Evolutionary conservation across 1,139 yeast genomes (phyloP), one percentile per base, ranked within the genome.

Genomic region (Saccharomyces pastorianus): DNA sequence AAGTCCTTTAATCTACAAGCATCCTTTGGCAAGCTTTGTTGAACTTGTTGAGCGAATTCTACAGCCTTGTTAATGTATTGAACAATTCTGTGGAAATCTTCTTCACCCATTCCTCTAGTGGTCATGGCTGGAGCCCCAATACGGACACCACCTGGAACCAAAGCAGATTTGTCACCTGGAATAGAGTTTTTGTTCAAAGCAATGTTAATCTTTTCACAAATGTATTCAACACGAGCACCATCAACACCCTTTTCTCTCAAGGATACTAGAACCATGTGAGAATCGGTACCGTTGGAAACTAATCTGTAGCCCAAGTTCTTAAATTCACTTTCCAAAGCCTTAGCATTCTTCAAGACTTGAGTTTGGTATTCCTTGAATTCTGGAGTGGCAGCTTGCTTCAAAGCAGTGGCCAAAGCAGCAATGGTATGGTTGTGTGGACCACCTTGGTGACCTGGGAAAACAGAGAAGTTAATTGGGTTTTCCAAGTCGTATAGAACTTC

Each of bases 391-490:
- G 96, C 96, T 77, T 93, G 99, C 73, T 88, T 89, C 70, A 93
- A 81, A 58, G 99, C 99, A 60, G 95, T 91, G 48, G 98, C 97
- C 69, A 93, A 80, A 49, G 98, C 99, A 60, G 97, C 85, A 71
- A 93, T 93, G 65, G 98, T 93, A 78, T 93, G 98, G 79, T 93
- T 93, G 76, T 93, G 98, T 63, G 99, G 99, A 72, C 99, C 99
- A 79, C 99, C 99, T 79, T 93, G 99, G 76, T 93, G 98, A 66
- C 97, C 98, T 65, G 99, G 99, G 91, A 93, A 93, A 60, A 93
- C 98, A 8, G 97, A 90, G 74, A 93, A 93, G 82, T 93, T 93
- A 76, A 93, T 91, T 74, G 88, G 88, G 73, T 85, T 84, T 77
- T 93, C 99, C 73, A 93, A 82, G 71, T 93, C 97, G 74, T 90